Evolutionary conservation across 2,329 filamentous ascomycete genomes (phyloP), one percentile per base, ranked within the genome.

Genomic region (Aspergillus quadricinctus): DNA sequence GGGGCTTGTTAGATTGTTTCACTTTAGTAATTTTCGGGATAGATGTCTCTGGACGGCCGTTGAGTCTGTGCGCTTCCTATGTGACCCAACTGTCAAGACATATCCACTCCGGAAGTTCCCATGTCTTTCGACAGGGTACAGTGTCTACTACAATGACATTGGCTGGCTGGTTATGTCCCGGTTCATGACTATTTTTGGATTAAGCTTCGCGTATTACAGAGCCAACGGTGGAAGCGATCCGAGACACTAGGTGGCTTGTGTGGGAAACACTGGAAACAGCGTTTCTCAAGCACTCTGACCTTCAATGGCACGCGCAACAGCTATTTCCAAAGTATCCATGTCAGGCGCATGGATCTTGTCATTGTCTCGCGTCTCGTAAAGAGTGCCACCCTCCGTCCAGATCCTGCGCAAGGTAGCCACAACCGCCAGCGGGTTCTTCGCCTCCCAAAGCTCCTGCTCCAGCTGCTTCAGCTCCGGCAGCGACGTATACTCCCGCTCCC

Each of bases 301-400:
- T 23, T 48, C 55, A 25, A 70, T 57, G 11, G 66, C 62, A 54
- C 65, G 66, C 31, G 61, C 64, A 3, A 84, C 77, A 35, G 79
- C 74, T 52, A 77, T 74, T 54, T 76, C 70, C 59, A 90, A 66
- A 0, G 78, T 80, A 56, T 87, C 83, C 52, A 81, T 69, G 27
- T 81, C 74, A 8, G 78, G 78, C 3, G 77, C 77, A 6, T 79
- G 83, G 53, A 90, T 78, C 1, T 78, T 63, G 28, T 77, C 80
- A 64, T 91, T 90, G 66, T 89, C 87, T 54, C 85, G 82, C 71
- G 83, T 81, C 1, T 84, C 81, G 66, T 91, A 90, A 48, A 90
- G 69, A 0, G 88, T 91, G 1, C 86, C 85, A 0, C 88, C 88
- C 64, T 88, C 83, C 0, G 83, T 82, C 88, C 88, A 91, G 51